Evolutionary conservation across 73 alveolate species (phyloP).

Genomic region (Blepharisma stoltei): DNA sequence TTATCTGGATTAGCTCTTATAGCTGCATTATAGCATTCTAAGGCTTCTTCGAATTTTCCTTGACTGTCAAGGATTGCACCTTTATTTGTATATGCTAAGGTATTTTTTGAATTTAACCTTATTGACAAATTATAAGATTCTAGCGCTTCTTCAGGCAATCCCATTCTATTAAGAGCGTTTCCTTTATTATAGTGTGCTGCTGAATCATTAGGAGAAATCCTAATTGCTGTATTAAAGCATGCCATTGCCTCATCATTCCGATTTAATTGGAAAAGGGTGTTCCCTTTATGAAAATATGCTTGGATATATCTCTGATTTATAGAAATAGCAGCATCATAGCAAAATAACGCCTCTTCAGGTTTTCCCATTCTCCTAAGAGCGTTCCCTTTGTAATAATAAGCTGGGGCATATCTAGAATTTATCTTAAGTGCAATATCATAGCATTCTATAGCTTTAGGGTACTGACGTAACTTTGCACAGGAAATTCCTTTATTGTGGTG

Average conservation of each 20-base stretch:
- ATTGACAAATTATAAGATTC: not conserved
- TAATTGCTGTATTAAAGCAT: constrained; percentile 17
- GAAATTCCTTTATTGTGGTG: not conserved
- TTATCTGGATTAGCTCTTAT: not conserved
- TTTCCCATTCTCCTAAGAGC: not conserved
- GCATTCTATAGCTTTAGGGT: constrained; percentile 6
- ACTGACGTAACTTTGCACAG: not conserved
- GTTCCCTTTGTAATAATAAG: not conserved
- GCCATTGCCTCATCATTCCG: not conserved
- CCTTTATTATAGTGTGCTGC: not conserved
- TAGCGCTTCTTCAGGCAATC: not conserved
- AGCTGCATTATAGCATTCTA: constrained; percentile 10
- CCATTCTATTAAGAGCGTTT: not conserved
- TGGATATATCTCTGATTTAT: not conserved
- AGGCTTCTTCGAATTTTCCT: constrained; percentile 17
- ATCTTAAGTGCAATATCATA: not conserved
- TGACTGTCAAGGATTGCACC: not conserved
- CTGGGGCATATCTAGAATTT: not conserved
- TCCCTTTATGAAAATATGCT: not conserved
- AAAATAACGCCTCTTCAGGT: not conserved
- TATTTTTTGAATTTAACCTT: not conserved
- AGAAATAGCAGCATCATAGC: not conserved
- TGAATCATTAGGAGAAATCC: not conserved
- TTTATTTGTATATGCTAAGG: not conserved
- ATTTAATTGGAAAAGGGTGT: not conserved